A percentile compares a stretch with the other conserved stretches of the same genome.
phyloP scores from a whole-genome alignment of 2,329 filamentous ascomycete species.

The Beauveria bassiana region DNA sequence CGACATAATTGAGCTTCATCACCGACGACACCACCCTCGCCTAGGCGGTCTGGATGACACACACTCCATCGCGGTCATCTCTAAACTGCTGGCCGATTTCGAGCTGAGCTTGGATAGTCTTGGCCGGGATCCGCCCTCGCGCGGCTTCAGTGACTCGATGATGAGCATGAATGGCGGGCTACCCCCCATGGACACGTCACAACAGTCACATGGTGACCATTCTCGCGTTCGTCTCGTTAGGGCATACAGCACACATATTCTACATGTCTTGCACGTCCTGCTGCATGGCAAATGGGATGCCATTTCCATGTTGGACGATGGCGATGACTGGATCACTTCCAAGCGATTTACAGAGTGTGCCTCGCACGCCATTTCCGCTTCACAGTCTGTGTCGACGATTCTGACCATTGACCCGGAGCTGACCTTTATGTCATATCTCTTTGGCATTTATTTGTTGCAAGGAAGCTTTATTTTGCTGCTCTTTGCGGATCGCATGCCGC shows the following conservation, averaged over 20 bases:
- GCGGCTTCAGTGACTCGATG: not conserved
- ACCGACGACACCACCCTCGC: conserved; percentile 33
- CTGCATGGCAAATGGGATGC: conserved; percentile 43
- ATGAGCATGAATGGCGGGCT: conserved; percentile 10
- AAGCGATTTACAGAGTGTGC: conserved; percentile 37
- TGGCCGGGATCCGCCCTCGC: conserved; percentile 16
- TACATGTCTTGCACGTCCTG: conserved; percentile 40
- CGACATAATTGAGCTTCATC: conserved; percentile 41
- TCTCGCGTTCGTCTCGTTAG: conserved; percentile 32
- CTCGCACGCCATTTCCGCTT: conserved; percentile 38
- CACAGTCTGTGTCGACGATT: conserved; percentile 37
- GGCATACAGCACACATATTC: conserved; percentile 39
- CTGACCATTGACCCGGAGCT: conserved; percentile 40
- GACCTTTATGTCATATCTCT: conserved; percentile 44
- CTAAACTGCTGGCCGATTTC: conserved; percentile 29
- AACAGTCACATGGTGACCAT: conserved; percentile 16
- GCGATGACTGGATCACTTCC: conserved; percentile 41
- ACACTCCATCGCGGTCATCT: conserved; percentile 26
- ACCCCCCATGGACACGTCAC: conserved; percentile 10
- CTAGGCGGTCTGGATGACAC: conserved; percentile 29
- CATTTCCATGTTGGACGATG: conserved; percentile 40
- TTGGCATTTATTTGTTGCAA: conserved; percentile 44
- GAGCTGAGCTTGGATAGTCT: conserved; percentile 30
- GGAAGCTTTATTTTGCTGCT: conserved; percentile 42
- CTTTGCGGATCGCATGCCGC: conserved; percentile 41